phyloP scores from a whole-genome alignment of 2,329 filamentous ascomycete genomes.

The Davidsoniella eucalypti region DNA sequence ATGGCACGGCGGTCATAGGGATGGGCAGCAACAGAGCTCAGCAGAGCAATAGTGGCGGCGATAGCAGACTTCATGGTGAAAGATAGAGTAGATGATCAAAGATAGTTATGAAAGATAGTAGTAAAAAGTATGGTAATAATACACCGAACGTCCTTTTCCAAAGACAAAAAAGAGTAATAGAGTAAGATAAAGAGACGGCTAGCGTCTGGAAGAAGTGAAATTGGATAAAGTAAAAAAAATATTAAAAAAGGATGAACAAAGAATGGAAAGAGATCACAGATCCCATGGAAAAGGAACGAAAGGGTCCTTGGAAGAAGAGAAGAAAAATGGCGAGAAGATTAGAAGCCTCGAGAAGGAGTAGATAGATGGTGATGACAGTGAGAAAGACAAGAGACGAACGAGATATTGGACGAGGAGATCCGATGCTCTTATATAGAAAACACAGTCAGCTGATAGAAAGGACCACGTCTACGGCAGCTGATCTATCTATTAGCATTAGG shows the following conservation, averaged over 20 bases:
- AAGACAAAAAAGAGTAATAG: background rate
- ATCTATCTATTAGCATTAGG: too few species aligned
- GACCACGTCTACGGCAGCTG: too few species aligned
- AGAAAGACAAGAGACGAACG: constrained; percentile 1
- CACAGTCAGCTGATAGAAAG: background rate
- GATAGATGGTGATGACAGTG: background rate
- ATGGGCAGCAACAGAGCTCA: constrained; percentile 14
- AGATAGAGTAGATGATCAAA: background rate
- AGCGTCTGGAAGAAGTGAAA: constrained; percentile 6
- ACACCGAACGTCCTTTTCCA: constrained; percentile 4
- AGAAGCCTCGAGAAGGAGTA: background rate
- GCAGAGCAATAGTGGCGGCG: constrained; percentile 9
- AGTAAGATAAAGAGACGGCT: constrained; percentile 5
- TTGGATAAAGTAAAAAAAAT: background rate
- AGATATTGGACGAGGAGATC: background rate
- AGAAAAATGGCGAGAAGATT: background rate
- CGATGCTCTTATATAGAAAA: constrained; percentile 1
- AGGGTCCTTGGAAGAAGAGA: constrained; percentile 3
- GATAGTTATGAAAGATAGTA: background rate
- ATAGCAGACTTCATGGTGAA: constrained; percentile 8
- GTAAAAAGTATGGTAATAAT: background rate
- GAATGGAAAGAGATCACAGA: constrained; percentile 13
- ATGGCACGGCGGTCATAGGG: constrained; percentile 13
- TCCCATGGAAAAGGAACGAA: constrained; percentile 10
- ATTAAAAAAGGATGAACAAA: constrained; percentile 1